These are phyloP conservation scores for Globisporangium yorkense DNA, from an alignment of 352 stramenopile genomes.

Conservation along the genomic window DNA sequence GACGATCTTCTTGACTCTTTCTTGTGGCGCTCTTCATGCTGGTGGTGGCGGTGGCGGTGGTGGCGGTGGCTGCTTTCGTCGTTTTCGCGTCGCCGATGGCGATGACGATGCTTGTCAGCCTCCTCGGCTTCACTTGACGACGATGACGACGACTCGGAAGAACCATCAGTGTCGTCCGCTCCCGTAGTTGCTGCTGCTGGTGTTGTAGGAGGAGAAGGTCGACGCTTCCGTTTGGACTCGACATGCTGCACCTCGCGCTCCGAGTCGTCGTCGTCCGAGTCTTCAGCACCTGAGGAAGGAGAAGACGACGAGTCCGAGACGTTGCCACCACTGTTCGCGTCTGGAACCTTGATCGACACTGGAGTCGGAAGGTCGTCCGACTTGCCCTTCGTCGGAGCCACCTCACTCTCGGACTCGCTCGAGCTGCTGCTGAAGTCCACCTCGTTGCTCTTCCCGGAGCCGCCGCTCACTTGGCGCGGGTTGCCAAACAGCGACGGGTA, in stretches of 20 bases:
- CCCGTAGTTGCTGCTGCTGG: background rate
- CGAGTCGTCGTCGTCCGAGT: slow-evolving; percentile 11
- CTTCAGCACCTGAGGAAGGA: slow-evolving; percentile 3
- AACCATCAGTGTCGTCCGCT: slow-evolving; percentile 6
- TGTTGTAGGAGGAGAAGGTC: background rate
- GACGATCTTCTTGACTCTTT: slow-evolving; percentile 22
- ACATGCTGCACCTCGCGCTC: slow-evolving; percentile 10
- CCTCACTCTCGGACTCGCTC: slow-evolving; percentile 31
- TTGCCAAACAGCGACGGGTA: slow-evolving; percentile 8
- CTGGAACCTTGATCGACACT: slow-evolving; percentile 3
- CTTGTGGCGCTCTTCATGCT: slow-evolving; percentile 13
- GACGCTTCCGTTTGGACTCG: slow-evolving; percentile 18
- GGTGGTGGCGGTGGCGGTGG: slow-evolving; percentile 16
- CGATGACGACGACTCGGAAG: slow-evolving; percentile 6
- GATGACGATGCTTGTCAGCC: slow-evolving; percentile 2
- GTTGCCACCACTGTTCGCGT: slow-evolving; percentile 13
- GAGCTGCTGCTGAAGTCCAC: slow-evolving; percentile 43
- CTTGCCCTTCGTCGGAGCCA: background rate
- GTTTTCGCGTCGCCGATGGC: slow-evolving; percentile 21
- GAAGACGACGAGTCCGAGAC: slow-evolving; percentile 25
- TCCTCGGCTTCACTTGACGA: slow-evolving; percentile 13
- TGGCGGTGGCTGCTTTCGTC: background rate
- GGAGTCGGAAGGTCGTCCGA: slow-evolving; percentile 1
- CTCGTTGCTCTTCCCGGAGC: slow-evolving; percentile 39
- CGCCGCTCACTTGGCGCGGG: slow-evolving; percentile 20